Base-by-base conservation (phyloP, 768 basidiomycete genomes). In the Suillus tomentosus region DNA sequence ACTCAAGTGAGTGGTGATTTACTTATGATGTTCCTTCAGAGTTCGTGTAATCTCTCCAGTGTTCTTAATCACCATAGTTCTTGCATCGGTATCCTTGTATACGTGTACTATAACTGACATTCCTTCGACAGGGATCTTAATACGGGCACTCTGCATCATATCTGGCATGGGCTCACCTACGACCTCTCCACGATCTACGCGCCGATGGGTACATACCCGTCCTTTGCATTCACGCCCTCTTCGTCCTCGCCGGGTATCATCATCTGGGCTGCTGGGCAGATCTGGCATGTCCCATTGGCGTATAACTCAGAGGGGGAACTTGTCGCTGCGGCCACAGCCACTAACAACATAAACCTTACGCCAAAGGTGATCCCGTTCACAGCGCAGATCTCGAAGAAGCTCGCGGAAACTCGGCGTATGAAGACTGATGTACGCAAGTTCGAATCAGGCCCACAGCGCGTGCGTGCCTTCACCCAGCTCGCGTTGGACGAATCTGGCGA, bases 141-240 rank as follows among this genome's bases (percentile, higher is more conserved):
- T 45, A 88, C 87, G 0, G 90, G 90, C 19, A 87, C 87, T 3
- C 76, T 89, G 45, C 84, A 82, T 67, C 75, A 91, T 69, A 73
- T 86, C 19, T 91, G 87, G 87, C 76, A 90, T 62, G 90, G 88
- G 0, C 78, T 92, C 39, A 87, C 82, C 2, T 90, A 89, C 68
- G 90, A 92, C 70, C 78, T 87, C n/a, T 79, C 79, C 24, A 72
- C 73, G 11, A 79, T 90, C 59, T 90, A 85, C 10, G 87, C 89
- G 15, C 90, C 90, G 0, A 91, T 91, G 88, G 88, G 89, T 13
- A 92, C 90, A 47, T 92, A 92, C 67, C 90, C 90, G 0, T 87
- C 88, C 1, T 92, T 89, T 69, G 81, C 89, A 10, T 91, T 91
- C 73, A 82, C 86, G 0, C 87, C 86, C 0, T 74, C 77, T 19